A percentile compares a stretch with the other conserved stretches of the same genome.
Evolutionary conservation across 768 basidiomycete species (phyloP).

Genomic region (Lentinula boryana): DNA sequence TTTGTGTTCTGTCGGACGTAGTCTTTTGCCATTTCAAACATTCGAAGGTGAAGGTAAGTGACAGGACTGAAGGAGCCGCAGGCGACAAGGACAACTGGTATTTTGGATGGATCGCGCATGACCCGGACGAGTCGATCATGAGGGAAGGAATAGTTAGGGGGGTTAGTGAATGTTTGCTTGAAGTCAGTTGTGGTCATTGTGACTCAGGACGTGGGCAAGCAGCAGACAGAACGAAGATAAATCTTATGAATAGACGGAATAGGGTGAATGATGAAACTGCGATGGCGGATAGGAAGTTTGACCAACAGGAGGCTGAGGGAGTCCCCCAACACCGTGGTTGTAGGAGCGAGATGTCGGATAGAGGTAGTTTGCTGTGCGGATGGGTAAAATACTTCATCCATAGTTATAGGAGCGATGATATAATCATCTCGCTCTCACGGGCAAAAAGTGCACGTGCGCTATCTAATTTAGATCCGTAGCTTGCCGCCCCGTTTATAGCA

Average conservation of each 20-base stretch:
- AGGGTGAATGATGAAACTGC: background rate
- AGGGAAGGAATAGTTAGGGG: conserved; percentile 63
- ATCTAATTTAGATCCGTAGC: background rate
- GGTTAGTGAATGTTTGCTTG: conserved; percentile 43
- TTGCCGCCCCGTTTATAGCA: too few relatives aligned
- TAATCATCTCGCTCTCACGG: background rate
- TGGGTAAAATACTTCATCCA: background rate
- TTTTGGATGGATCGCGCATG: conserved; percentile 59
- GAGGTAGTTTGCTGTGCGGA: background rate
- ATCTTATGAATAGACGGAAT: background rate
- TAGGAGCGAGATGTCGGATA: background rate
- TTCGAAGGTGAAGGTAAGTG: conserved; percentile 95
- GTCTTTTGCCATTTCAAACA: conserved; percentile 99
- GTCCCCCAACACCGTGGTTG: background rate
- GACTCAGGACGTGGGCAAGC: background rate
- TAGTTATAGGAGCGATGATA: background rate
- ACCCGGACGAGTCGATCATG: conserved; percentile 53
- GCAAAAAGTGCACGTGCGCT: background rate
- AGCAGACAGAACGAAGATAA: background rate
- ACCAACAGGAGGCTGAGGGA: background rate
- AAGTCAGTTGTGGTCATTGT: background rate
- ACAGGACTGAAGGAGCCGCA: conserved; percentile 98
- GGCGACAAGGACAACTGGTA: conserved; percentile 91
- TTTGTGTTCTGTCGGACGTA: conserved; percentile 87
- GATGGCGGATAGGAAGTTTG: background rate